Conservation (phyloP, 2,329 filamentous ascomycete species). For the Trichoderma afroharzianum region DNA sequence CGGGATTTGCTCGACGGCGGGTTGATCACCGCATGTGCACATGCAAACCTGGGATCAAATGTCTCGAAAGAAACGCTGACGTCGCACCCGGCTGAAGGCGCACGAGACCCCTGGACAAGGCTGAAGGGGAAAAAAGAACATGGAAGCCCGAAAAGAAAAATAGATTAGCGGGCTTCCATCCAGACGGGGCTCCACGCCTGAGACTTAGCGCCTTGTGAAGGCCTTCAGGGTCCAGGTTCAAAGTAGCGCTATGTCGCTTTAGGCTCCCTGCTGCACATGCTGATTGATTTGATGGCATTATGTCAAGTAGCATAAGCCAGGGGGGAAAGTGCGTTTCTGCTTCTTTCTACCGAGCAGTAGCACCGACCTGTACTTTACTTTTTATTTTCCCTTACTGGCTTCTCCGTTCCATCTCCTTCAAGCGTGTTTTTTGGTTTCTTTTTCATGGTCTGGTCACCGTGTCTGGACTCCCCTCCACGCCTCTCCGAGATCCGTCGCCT, state of each 20-base stretch:
- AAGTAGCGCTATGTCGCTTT: neutral
- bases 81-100: constrained; percentile 7
- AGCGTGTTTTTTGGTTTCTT: neutral
- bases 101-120: constrained; percentile 16
- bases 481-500: neutral
- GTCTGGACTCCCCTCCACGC: neutral
- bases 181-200: neutral
- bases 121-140: neutral
- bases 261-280: neutral
- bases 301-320: constrained; percentile 10
- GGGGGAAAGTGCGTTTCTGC: constrained; percentile 6
- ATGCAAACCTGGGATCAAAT: neutral
- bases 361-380: neutral
- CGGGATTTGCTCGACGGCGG: neutral
- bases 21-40: constrained; percentile 1
- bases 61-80: neutral
- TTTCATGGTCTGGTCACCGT: neutral
- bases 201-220: neutral
- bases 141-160: neutral
- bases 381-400: neutral
- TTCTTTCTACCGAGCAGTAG: neutral
- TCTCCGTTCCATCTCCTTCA: neutral
- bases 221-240: neutral
- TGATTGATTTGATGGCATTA: constrained; percentile 6
- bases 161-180: neutral